phyloP scores from a whole-genome alignment of 768 basidiomycete genomes.

The Lactifluus pinguis region DNA sequence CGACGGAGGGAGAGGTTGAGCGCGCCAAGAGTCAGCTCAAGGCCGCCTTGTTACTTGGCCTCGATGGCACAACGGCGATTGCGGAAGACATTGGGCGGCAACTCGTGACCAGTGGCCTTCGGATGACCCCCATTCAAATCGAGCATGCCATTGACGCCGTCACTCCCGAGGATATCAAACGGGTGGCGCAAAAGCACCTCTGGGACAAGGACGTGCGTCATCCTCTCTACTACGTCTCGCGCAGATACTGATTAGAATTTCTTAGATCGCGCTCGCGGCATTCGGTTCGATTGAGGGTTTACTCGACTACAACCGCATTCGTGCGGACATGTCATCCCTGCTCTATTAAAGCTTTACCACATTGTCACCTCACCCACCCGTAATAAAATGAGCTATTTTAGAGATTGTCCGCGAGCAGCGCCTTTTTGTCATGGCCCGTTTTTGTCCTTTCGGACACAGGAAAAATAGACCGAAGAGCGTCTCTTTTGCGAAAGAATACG shows the following conservation, averaged over 20 bases:
- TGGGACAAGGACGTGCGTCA: slow-evolving; percentile 88
- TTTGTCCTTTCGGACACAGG: no score
- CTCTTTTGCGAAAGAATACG: no score
- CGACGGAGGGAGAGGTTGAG: slow-evolving; percentile 64
- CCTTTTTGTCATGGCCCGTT: no score
- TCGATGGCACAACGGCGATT: slow-evolving; percentile 94
- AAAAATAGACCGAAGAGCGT: no score
- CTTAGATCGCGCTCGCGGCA: slow-evolving; percentile 77
- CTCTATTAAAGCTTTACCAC: slow-evolving; percentile 39
- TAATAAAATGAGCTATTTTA: not conserved
- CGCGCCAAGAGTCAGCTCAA: slow-evolving; percentile 98
- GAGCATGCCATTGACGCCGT: slow-evolving; percentile 90
- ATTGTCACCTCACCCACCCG: not conserved
- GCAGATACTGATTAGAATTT: not conserved
- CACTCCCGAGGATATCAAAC: slow-evolving; percentile 78
- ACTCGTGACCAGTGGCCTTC: slow-evolving; percentile 84
- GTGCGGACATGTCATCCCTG: slow-evolving; percentile 75
- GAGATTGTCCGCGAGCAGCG: not conserved
- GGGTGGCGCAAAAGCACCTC: slow-evolving; percentile 91
- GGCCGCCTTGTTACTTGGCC: slow-evolving; percentile 78
- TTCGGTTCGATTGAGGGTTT: slow-evolving; percentile 87
- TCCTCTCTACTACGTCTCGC: not conserved
- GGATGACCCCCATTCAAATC: slow-evolving; percentile 88
- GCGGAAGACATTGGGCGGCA: slow-evolving; percentile 99
- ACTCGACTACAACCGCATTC: slow-evolving; percentile 88